These are phyloP conservation scores for Tolypocladium ophioglossoides DNA, from an alignment of 2,329 filamentous ascomycete genomes.

Conservation along the genomic window DNA sequence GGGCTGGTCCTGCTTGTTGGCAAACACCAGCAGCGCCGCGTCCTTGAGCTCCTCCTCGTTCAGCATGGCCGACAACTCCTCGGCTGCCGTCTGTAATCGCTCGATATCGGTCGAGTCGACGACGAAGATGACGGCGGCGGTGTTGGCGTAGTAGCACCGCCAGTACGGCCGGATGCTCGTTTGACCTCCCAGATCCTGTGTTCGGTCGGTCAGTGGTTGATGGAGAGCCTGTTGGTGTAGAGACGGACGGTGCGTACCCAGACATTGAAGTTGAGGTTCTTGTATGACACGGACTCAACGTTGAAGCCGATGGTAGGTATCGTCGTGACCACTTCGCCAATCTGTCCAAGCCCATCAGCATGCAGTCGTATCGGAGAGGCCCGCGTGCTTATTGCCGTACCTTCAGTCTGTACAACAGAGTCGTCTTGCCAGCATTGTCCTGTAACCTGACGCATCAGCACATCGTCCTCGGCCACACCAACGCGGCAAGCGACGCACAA, in stretches of 20 bases:
- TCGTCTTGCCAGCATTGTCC: slow-evolving; percentile 99
- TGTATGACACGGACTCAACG: slow-evolving; percentile 96
- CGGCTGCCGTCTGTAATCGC: slow-evolving; percentile 79
- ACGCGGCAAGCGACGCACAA: slow-evolving; percentile 47
- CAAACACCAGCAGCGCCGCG: slow-evolving; percentile 85
- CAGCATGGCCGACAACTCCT: slow-evolving; percentile 89
- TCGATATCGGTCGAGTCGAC: slow-evolving; percentile 98
- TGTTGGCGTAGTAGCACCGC: slow-evolving; percentile 99
- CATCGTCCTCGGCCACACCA: not conserved
- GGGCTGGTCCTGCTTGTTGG: slow-evolving; percentile 98
- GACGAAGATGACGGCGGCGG: slow-evolving; percentile 95
- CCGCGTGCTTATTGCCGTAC: slow-evolving; percentile 30
- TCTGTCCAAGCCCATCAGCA: slow-evolving; percentile 38
- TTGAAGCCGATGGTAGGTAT: slow-evolving; percentile 99
- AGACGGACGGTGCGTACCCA: slow-evolving; percentile 53
- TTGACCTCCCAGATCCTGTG: slow-evolving; percentile 83
- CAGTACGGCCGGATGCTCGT: slow-evolving; percentile 98
- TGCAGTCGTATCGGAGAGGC: not conserved
- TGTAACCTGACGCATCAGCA: slow-evolving; percentile 25
- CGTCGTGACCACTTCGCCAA: slow-evolving; percentile 96
- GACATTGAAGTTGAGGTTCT: slow-evolving; percentile 97
- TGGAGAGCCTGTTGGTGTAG: not conserved
- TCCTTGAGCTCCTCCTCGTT: slow-evolving; percentile 96
- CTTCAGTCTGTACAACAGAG: slow-evolving; percentile 91
- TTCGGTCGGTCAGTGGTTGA: not conserved